These are phyloP conservation scores for Podila verticillata DNA, from an alignment of 192 early-diverging fungal species.

Conservation along the genomic window DNA sequence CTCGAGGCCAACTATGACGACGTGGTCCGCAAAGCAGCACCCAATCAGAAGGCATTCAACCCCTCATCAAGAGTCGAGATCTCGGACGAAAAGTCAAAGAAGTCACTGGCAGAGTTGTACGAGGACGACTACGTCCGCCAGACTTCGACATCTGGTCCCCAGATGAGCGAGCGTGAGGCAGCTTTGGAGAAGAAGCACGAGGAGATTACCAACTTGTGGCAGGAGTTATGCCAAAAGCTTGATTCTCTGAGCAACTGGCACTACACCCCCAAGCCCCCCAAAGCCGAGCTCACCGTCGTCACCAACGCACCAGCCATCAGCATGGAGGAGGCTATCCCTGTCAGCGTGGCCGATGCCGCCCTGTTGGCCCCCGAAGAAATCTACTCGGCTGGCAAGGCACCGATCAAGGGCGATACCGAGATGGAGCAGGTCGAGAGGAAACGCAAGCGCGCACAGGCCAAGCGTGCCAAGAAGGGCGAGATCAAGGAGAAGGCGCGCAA, in stretches of 20 bases:
- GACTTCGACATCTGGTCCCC: constrained; percentile 54
- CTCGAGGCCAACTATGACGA: constrained; percentile 91
- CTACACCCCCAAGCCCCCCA: constrained; percentile 83
- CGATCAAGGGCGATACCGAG: constrained; percentile 82
- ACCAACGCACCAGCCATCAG: constrained; percentile 84
- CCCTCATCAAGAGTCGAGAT: constrained; percentile 83
- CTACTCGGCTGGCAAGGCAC: constrained; percentile 79
- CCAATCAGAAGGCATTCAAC: constrained; percentile 72
- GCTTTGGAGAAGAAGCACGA: constrained; percentile 81
- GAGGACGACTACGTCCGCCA: constrained; percentile 88
- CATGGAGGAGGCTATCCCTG: constrained; percentile 96
- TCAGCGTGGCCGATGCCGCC: constrained; percentile 81
- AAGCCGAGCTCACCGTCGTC: constrained; percentile 82
- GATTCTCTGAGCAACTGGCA: constrained; percentile 96
- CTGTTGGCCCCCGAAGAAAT: constrained; percentile 92
- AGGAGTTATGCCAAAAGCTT: constrained; percentile 81
- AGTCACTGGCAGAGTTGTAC: constrained; percentile 91
- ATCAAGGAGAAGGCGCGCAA: constrained; percentile 66
- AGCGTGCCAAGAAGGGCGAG: constrained; percentile 70
- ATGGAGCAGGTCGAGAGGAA: constrained; percentile 81
- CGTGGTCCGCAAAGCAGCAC: constrained; percentile 89
- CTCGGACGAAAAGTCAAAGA: constrained; percentile 85
- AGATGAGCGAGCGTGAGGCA: constrained; percentile 79
- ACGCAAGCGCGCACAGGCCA: constrained; percentile 70
- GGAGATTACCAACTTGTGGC: constrained; percentile 82